Evolutionary conservation across 2,329 filamentous ascomycete species (phyloP).

Genomic region (Thielaviopsis ethacetica): DNA sequence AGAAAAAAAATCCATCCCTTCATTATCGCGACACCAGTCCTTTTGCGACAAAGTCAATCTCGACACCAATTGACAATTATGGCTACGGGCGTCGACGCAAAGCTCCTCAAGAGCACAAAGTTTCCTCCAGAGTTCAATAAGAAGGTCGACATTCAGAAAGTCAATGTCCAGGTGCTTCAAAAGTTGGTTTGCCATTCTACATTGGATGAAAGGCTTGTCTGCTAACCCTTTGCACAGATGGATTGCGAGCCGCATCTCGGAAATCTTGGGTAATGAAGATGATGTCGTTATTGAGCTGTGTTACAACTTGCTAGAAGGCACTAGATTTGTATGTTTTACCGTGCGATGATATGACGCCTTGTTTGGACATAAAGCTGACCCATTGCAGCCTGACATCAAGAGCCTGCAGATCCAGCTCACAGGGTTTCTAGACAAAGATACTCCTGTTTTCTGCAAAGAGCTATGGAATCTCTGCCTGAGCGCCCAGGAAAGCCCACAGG

Average conservation of each 20-base stretch:
- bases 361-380: constrained; percentile 1
- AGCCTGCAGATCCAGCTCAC: constrained; percentile 85
- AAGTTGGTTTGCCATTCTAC: constrained; percentile 41
- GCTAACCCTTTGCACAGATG: constrained; percentile 41
- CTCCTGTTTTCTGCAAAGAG: constrained; percentile 76
- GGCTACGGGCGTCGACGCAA: constrained; percentile 75
- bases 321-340: constrained; percentile 48
- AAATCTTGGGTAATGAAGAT: constrained; percentile 82
- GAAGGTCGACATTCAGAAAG: constrained; percentile 94
- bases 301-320: constrained; percentile 53
- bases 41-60: no score
- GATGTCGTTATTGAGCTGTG: constrained; percentile 87
- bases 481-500: constrained; percentile 73
- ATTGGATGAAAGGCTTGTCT: not conserved
- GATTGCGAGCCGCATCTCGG: constrained; percentile 77
- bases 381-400: constrained; percentile 75
- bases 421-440: constrained; percentile 89
- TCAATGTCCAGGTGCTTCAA: constrained; percentile 96
- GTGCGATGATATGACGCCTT: constrained; percentile 3
- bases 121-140: constrained; percentile 86
- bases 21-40: no score
- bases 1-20: not conserved
- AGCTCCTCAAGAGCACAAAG: constrained; percentile 78
- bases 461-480: constrained; percentile 85
- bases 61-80: constrained; percentile 29